Conservation (phyloP, 371 early-diverging fungal species). For the Mortierella sp. region DNA sequence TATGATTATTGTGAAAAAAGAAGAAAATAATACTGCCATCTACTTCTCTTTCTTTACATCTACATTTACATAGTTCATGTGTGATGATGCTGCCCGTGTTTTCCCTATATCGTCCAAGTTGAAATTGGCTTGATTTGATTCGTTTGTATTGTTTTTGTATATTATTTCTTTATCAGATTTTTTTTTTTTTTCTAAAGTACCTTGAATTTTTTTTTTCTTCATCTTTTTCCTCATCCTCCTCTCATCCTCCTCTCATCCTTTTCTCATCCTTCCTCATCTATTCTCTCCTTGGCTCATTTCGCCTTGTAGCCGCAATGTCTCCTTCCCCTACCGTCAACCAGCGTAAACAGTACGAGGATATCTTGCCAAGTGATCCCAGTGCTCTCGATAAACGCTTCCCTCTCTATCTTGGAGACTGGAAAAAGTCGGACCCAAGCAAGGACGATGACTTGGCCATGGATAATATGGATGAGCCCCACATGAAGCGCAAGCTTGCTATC, state of each 20-base stretch:
- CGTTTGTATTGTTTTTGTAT: no score
- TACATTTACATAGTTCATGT: no score
- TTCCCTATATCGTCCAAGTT: no score
- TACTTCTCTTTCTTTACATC: no score
- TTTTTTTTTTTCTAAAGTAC: background rate
- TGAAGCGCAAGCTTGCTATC: conserved; percentile 90
- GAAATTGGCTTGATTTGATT: no score
- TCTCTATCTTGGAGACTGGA: conserved; percentile 88
- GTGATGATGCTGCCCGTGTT: no score
- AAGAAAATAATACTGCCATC: no score
- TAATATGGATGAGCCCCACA: conserved; percentile 95
- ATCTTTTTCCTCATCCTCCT: no score
- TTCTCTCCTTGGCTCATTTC: background rate
- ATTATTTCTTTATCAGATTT: no score
- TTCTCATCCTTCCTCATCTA: background rate
- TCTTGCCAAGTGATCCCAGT: conserved; percentile 38
- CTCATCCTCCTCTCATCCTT: no score
- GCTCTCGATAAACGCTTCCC: conserved; percentile 83
- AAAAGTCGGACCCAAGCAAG: conserved; percentile 80
- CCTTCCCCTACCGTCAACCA: conserved; percentile 47
- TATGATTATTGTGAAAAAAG: no score
- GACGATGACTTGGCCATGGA: conserved; percentile 87
- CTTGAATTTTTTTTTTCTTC: no score
- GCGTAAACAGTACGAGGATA: conserved; percentile 42
- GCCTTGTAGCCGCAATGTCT: conserved; percentile 11